Base-by-base conservation (phyloP, 176 grass and related monocot species). In the Aegilops sharonensis region DNA sequence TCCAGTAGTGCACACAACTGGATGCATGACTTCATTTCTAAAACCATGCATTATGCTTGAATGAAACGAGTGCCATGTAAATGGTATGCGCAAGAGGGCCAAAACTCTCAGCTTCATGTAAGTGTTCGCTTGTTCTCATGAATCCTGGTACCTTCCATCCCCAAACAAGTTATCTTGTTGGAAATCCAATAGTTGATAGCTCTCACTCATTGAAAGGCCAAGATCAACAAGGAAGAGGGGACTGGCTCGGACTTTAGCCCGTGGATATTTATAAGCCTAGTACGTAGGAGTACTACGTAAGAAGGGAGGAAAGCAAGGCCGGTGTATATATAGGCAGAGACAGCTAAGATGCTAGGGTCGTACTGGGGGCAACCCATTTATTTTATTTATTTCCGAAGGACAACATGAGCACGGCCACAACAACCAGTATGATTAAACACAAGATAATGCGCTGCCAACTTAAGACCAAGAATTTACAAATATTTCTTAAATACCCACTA, bases 391-490 rank as follows among this genome's bases (percentile, higher is more conserved):
- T 81, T 74, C 2, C 3, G 2, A 37, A n/a, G n/a, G n/a, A n/a
- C n/a, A n/a, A 56, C 17, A 5, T 56, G 12, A 37, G 27, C 11
- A 56, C 52, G 6, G 4, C 17, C 52, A 56, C 30, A 47, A 68
- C 54, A 73, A 79, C 21, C 40, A 40, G 18, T 65, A 29, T 29
- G 40, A 50, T n/a, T 3, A 8, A 30, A 12, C 11, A 11, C 23
- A 54, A 71, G 43, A 14, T 0, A 35, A 70, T 9, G 3, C 25
- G 50, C 14, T 68, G 11, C 50, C 15, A 15, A 54, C 18, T 54
- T 54, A 54, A 4, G 5, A 81, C 27, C 23, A 89, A 34, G 25
- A 89, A 80, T 85, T 67, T 85, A 68, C 82, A 75, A 5, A 27
- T 85, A 77, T 85, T 40, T 10, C 27, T 71, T 29, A n/a, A 27